Evolutionary conservation across 1,284 basidiomycete genomes (phyloP), one percentile per base, ranked within the genome.

Genomic region (Leccinum subrobustum): DNA sequence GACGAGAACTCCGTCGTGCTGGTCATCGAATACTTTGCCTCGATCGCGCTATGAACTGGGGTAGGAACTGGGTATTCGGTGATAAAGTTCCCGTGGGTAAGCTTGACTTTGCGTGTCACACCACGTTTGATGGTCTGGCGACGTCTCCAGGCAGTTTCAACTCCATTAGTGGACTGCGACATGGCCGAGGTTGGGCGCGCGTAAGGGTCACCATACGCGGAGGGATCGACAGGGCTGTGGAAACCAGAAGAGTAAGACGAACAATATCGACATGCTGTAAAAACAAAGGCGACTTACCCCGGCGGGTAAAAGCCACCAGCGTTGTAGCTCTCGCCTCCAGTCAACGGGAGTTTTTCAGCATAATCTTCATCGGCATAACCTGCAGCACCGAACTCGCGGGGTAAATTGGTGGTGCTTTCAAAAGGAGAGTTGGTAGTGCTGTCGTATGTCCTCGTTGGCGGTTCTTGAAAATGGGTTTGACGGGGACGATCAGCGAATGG

Each of bases 71-170:
- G 82, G 72, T 95, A 94, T 71, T 96, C 94, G 48, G 88, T 83
- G 72, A 96, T 91, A 78, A 95, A 96, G 70, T 96, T 93, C 61
- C 94, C 94, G 57, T 92, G 83, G 2, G 93, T 96, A 65, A 98
- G 88, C 75, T 94, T 93, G 78, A 98, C 91, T 72, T 92, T 93
- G 66, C 92, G 92, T n/a, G 92, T 94, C 14, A 93, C 90, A 67
- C 92, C 93, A 59, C 93, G 90, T 72, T 92, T 92, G 76, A 94
- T 92, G n/a, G 92, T 94, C 75, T 96, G 93, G 56, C 93, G 87
- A 59, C 91, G 86, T 68, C 91, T 82, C 91, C 91, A 92, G n/a
- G 87, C 87, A 54, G 80, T 84, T 61, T 92, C 88, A 39, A 81
- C 83, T 55, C 87, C 88, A 60, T 78, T 82, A n/a, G 85, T 86